phyloP scores from a whole-genome alignment of 2,329 filamentous ascomycete genomes.

The Fusarium sp. region DNA sequence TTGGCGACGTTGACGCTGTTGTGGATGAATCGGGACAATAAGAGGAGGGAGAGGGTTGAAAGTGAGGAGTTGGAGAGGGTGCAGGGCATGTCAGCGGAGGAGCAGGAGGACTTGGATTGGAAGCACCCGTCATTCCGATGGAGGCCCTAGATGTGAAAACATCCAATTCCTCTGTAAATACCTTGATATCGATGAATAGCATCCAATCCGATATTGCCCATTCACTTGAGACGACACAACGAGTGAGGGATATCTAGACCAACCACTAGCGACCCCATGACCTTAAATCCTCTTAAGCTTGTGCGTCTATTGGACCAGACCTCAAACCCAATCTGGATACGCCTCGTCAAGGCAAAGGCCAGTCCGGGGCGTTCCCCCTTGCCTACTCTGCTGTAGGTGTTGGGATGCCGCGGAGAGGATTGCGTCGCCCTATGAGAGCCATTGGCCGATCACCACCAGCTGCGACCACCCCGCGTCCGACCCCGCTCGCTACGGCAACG shows the following conservation, averaged over 20 bases:
- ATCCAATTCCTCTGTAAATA: not conserved
- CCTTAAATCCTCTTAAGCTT: constrained; percentile 1
- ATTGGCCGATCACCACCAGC: constrained; percentile 13
- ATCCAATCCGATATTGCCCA: not conserved
- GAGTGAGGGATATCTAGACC: not conserved
- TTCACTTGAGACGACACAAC: not conserved
- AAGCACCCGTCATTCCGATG: constrained; percentile 2
- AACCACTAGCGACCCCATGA: constrained; percentile 30
- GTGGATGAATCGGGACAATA: constrained; percentile 9
- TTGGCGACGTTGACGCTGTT: not conserved
- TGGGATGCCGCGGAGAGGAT: constrained; percentile 10
- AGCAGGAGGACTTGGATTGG: constrained; percentile 2
- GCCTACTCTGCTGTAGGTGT: not conserved
- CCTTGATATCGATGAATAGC: not conserved
- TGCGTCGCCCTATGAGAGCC: not conserved
- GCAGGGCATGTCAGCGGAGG: not conserved
- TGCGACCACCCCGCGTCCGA: constrained; percentile 35
- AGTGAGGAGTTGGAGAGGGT: constrained; percentile 1
- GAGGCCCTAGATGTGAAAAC: not conserved
- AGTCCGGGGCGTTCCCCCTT: not conserved
- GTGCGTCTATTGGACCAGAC: constrained; percentile 14
- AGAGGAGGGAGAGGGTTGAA: constrained; percentile 1
- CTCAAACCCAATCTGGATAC: constrained; percentile 16
- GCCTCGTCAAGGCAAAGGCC: constrained; percentile 16
- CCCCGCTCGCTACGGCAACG: constrained; percentile 33